phyloP scores from a whole-genome alignment of 2,329 filamentous ascomycete species.

The Colletotrichum gigasporum region DNA sequence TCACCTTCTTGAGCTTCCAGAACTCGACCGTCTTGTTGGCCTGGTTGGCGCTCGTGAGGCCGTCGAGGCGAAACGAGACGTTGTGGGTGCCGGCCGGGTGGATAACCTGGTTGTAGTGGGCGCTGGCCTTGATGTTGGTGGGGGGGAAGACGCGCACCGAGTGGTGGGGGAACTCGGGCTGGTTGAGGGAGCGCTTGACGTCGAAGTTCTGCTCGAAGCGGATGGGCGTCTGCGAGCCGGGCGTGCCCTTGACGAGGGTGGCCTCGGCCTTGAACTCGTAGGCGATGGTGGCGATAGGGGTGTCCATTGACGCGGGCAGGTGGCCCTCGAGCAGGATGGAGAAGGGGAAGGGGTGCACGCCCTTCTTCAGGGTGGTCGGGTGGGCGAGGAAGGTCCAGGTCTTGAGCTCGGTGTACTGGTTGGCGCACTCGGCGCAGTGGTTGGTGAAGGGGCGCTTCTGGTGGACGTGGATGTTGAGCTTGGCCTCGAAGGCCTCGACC shows the following conservation, averaged over 20 bases:
- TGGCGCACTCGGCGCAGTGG: slow-evolving; percentile 81
- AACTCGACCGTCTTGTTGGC: slow-evolving; percentile 77
- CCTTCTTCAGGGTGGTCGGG: slow-evolving; percentile 59
- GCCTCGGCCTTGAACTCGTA: slow-evolving; percentile 81
- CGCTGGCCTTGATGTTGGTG: slow-evolving; percentile 89
- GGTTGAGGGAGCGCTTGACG: slow-evolving; percentile 79
- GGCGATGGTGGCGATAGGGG: slow-evolving; percentile 75
- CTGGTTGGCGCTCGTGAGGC: slow-evolving; percentile 77
- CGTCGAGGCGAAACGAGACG: slow-evolving; percentile 83
- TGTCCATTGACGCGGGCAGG: slow-evolving; percentile 85
- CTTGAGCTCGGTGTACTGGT: slow-evolving; percentile 77
- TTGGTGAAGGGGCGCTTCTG: slow-evolving; percentile 85
- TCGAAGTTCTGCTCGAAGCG: slow-evolving; percentile 74
- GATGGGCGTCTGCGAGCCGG: slow-evolving; percentile 49
- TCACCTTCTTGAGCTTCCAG: slow-evolving; percentile 91
- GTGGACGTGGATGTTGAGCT: slow-evolving; percentile 73
- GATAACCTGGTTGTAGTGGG: slow-evolving; percentile 83
- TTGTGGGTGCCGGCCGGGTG: slow-evolving; percentile 87
- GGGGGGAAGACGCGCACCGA: slow-evolving; percentile 95
- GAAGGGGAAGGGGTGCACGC: slow-evolving; percentile 84
- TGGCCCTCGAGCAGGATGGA: slow-evolving; percentile 86
- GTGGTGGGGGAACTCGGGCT: slow-evolving; percentile 83
- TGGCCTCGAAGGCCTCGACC: slow-evolving; percentile 71
- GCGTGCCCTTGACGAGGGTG: slow-evolving; percentile 58
- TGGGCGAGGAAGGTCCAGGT: slow-evolving; percentile 80